These are phyloP conservation scores for Allantophomopsis lycopodina DNA, from an alignment of 2,329 filamentous ascomycete species.

Conservation along the genomic window DNA sequence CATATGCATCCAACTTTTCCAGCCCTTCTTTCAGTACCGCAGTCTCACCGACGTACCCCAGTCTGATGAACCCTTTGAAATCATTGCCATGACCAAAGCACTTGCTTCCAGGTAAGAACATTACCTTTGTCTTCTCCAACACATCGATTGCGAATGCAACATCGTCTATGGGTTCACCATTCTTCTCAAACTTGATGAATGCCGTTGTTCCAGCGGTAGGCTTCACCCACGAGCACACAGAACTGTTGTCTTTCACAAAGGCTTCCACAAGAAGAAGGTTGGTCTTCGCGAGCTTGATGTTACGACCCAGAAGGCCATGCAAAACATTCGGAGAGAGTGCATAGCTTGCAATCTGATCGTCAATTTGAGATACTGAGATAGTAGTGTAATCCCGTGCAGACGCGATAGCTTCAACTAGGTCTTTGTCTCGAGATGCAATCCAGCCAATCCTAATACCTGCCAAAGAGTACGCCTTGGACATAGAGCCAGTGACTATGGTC, in stretches of 20 bases:
- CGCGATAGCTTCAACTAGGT: conserved; percentile 50
- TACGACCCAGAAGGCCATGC: conserved; percentile 46
- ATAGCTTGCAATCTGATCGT: conserved; percentile 65
- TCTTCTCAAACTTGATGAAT: conserved; percentile 55
- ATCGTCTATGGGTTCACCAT: conserved; percentile 51
- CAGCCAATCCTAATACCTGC: conserved; percentile 75
- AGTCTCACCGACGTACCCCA: conserved; percentile 65
- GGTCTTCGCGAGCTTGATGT: conserved; percentile 50
- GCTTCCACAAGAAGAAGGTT: conserved; percentile 54
- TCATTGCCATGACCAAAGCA: conserved; percentile 57
- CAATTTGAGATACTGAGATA: conserved; percentile 72
- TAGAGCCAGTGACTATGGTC: conserved; percentile 60
- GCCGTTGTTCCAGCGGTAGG: conserved; percentile 71
- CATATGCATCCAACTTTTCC: conserved; percentile 20
- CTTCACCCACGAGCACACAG: conserved; percentile 55
- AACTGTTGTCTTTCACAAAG: conserved; percentile 51
- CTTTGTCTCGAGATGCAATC: conserved; percentile 53
- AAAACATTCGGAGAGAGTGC: conserved; percentile 55
- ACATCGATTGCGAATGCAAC: conserved; percentile 58
- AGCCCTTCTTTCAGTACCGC: conserved; percentile 54
- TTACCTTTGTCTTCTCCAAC: conserved; percentile 53
- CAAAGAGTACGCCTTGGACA: conserved; percentile 76
- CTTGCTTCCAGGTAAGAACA: conserved; percentile 59
- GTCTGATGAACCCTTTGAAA: conserved; percentile 61
- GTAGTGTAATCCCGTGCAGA: conserved; percentile 68